These are phyloP conservation scores for Breynia disticha DNA, from an alignment of 441 rosid genomes.

Conservation along the genomic window DNA sequence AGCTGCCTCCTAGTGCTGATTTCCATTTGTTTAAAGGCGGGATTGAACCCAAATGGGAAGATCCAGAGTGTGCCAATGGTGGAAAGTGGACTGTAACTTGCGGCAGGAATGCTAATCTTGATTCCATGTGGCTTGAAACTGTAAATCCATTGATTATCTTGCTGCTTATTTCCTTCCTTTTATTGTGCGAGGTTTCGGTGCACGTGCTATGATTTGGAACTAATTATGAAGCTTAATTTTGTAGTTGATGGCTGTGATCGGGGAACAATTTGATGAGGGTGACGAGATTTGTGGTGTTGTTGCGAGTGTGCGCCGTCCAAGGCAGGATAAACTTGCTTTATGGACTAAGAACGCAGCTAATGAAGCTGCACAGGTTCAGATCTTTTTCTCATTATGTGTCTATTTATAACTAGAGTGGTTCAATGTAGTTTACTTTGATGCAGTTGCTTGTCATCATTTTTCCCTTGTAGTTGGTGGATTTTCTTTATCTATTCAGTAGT, in stretches of 20 bases:
- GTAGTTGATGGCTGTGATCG: conserved; percentile 87
- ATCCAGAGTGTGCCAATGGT: conserved; percentile 86
- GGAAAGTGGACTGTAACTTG: conserved; percentile 77
- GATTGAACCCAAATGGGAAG: conserved; percentile 97
- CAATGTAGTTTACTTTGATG: too few species aligned
- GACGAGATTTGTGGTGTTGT: conserved; percentile 92
- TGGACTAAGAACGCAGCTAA: conserved; percentile 88
- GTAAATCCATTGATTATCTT: conserved; percentile 21
- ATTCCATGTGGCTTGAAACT: conserved; percentile 72
- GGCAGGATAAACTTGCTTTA: conserved; percentile 63
- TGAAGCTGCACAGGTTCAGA: conserved; percentile 70
- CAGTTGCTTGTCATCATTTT: too few species aligned
- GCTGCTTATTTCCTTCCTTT: background rate
- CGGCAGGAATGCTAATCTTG: conserved; percentile 44
- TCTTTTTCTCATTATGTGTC: background rate
- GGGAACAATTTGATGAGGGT: conserved; percentile 81
- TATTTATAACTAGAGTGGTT: background rate
- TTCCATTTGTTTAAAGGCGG: conserved; percentile 75
- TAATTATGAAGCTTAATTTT: conserved; percentile 1
- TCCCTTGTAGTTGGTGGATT: too few species aligned
- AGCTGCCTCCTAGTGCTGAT: conserved; percentile 53
- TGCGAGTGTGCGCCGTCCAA: conserved; percentile 51
- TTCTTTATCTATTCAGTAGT: too few species aligned
- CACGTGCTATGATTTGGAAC: background rate
- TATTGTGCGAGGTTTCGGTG: background rate